Base-by-base conservation (phyloP, 2,329 filamentous ascomycete genomes). In the Talaromyces funiculosus region DNA sequence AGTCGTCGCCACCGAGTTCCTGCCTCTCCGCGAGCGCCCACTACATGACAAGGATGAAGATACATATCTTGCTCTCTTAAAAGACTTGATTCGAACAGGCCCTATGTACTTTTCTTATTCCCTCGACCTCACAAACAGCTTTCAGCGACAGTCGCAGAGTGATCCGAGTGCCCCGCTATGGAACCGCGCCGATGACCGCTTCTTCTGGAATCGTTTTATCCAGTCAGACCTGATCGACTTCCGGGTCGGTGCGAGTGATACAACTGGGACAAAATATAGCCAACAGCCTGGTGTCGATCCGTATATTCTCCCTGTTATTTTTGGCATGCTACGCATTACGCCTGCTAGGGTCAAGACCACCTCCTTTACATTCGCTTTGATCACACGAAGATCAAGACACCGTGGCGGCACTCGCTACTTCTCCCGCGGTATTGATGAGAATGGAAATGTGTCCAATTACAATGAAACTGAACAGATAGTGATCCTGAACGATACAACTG, bases 31-130 rank as follows among this genome's bases (percentile, higher is more conserved):
- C 75, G 94, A 97, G 78, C 89, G 91, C 66, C 88, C 90, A 66
- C 86, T 97, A 64, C 90, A 90, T 76, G 94, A 99, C 71, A 86
- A 88, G 47, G 94, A 99, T 73, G 94, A 99, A 81, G 93, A 97
- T 76, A 89, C 86, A 67, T 97, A 97, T 75, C 83, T 97, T 59
- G 78, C 81, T 54, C 82, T 97, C 58, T 84, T 99, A 67, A 92
- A 92, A 75, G 85, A 83, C 53, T 86, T 94, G 64, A 83, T 99
- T 67, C 89, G 89, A 73, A 87, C 85, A 12, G 90, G 90, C 0
- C 91, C 93, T 8, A 92, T 97, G 88, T 97, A 96, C 82, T 99
- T 97, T 71, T 97, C 94, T 61, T 99, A 99, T 80, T 93, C 92
- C 8, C 86, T 96, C 73, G 94, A 99, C 76, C 84, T 99, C 65